Base-by-base conservation (phyloP, 2,329 filamentous ascomycete species). In the Fusarium sp. region DNA sequence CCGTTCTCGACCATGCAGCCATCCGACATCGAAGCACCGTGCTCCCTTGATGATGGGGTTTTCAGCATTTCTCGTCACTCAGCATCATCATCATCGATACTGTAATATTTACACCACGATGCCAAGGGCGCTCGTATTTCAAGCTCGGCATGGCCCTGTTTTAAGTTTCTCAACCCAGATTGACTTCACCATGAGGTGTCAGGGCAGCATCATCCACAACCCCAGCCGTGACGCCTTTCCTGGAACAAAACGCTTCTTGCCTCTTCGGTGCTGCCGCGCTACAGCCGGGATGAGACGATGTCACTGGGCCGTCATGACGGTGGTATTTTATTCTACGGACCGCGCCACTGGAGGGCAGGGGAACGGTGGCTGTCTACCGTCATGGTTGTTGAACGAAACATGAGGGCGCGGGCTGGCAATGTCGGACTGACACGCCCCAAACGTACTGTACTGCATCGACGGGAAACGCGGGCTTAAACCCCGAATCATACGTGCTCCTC, bases 151-250 rank as follows among this genome's bases (percentile, higher is more conserved):
- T 39, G 34, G 40, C 31, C 31, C 22, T 31, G 24, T 31, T 52
- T 63, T 57, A 54, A 54, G 36, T 47, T 67, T 51, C 26, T 40
- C 33, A 17, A 19, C 19, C 45, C 39, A 50, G 53, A 60, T 67
- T 57, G 52, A 55, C 54, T 50, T 67, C 39, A 17, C 33, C 45
- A 45, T 8, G 42, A 50, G 38, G 68, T 73, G 72, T 74, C 65
- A 72, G 62, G 47, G 49, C 68, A 70, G 61, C 72, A 74, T 73
- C 72, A 70, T 70, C 53, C 50, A 26, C 45, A 26, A 49, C 51
- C 40, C 49, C 65, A 54, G 34, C 49, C 21, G 24, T 33, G 19
- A 52, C 55, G 46, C 54, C 60, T 62, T 45, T 55, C 46, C 45
- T 39, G 53, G 56, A 58, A 50, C 36, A 50, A 34, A 42, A 55